These are phyloP conservation scores for Echinochloa phyllopogon DNA, from an alignment of 176 grass and related monocot genomes.

Conservation along the genomic window DNA sequence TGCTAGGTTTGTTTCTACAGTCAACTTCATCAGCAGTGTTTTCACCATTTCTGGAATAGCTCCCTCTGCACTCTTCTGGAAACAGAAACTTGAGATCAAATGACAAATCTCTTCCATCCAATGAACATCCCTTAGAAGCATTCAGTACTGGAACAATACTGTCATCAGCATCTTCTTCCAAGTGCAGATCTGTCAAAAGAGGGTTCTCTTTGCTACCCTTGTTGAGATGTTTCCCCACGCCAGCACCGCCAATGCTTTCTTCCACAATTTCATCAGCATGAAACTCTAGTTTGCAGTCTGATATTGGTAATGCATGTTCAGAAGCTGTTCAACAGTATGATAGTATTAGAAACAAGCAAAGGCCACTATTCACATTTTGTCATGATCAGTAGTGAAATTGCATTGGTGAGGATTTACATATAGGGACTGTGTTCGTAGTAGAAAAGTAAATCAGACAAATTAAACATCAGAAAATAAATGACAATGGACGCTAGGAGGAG, in stretches of 20 bases:
- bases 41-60: background rate
- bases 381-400: background rate
- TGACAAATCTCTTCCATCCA: background rate
- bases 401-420: conserved; percentile 5
- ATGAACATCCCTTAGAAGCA: conserved; percentile 11
- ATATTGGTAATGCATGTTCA: background rate
- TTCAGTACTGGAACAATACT: background rate
- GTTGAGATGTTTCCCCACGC: background rate
- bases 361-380: background rate
- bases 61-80: conserved; percentile 15
- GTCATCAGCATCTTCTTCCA: background rate
- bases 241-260: conserved; percentile 4
- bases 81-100: conserved; percentile 30
- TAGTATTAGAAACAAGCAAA: conserved; percentile 8
- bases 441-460: background rate
- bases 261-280: background rate
- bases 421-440: background rate
- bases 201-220: background rate
- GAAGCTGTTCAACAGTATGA: conserved; percentile 18
- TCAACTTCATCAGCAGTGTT: background rate
- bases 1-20: background rate
- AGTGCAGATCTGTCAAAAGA: background rate
- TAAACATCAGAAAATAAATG: background rate
- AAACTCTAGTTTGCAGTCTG: background rate
- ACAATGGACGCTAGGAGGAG: background rate